These are phyloP conservation scores for Hypocreales sp. DNA, from an alignment of 2,329 filamentous ascomycete genomes.

Conservation along the genomic window DNA sequence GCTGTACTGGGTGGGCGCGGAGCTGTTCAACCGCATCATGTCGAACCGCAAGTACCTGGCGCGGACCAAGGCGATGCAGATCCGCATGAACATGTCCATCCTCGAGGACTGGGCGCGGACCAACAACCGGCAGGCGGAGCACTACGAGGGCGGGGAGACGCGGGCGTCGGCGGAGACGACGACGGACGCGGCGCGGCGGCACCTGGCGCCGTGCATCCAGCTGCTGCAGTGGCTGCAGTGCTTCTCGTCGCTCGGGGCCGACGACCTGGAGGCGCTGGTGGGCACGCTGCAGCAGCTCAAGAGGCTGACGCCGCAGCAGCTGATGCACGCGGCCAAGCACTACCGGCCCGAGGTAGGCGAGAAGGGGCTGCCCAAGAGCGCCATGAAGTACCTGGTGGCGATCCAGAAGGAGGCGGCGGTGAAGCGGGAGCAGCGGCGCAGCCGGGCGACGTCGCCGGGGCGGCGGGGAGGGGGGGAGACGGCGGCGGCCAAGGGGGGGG, in stretches of 20 bases:
- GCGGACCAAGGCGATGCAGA: constrained; percentile 97
- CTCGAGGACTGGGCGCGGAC: constrained; percentile 90
- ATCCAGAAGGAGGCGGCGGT: constrained; percentile 60
- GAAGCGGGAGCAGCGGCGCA: constrained; percentile 38
- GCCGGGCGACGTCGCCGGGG: constrained; percentile 27
- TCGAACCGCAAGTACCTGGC: constrained; percentile 88
- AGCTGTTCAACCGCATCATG: constrained; percentile 97
- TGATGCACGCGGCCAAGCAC: constrained; percentile 82
- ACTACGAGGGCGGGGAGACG: constrained; percentile 86
- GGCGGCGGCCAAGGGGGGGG: no score
- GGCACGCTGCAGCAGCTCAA: constrained; percentile 83
- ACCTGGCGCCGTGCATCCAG: constrained; percentile 83
- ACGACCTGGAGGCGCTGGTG: constrained; percentile 78
- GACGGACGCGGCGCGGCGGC: constrained; percentile 66
- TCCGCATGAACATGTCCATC: constrained; percentile 93
- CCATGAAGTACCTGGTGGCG: constrained; percentile 69
- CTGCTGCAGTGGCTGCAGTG: constrained; percentile 95
- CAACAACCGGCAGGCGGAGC: constrained; percentile 89
- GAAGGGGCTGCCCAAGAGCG: constrained; percentile 76
- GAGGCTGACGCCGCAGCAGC: constrained; percentile 68
- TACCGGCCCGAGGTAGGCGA: constrained; percentile 93
- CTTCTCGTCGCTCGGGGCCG: constrained; percentile 75
- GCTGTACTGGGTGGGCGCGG: constrained; percentile 89
- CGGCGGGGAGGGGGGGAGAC: constrained; percentile 18
- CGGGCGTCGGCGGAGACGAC: constrained; percentile 74